Base-by-base conservation (phyloP, 257 asterid genomes). In the Apocynum venetum region DNA sequence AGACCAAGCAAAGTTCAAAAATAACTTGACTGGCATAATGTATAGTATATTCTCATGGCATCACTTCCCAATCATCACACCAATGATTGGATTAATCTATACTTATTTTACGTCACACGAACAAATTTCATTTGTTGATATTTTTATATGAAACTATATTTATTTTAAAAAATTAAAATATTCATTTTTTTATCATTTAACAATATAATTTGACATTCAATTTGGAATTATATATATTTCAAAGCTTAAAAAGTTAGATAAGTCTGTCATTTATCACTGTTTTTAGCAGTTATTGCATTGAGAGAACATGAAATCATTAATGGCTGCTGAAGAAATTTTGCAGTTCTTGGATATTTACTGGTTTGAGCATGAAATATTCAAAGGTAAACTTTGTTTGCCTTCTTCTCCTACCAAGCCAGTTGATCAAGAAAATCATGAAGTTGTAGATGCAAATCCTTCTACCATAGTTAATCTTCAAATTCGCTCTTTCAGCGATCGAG, bases 281-380 rank as follows among this genome's bases (percentile, higher is more conserved):
- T 31, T 72, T 81, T 69, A 11, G 49, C 84, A 49, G 20, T 69
- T 79, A 57, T 46, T 51, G 15, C 40, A 63, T 4, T 68, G 31
- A 75, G 61, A 52, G 43, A 3, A 47, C 38, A 75, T 1, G 6
- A 47, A 47, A 47, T 47, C 72, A 72, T 36, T 67, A 14, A 87
- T 88, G 98, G 97, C 89, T 7, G 84, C 88, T 11, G 94, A 89
- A 36, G 83, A 82, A 68, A 74, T 87, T 44, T 61, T 93, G 35
- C 80, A 86, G 72, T 96, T 91, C 80, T 85, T 89, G 70, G 92
- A 93, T 77, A 80, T 92, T 7, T 53, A 2, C 71, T 93, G 98
- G 97, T 90, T 86, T 83, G 75, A 83, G 81, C 82, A 71, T 43
- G 43, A 38, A 57, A 71, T 83, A 40, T 72, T 86, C 36, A 74